These are phyloP conservation scores for Blastomyces percursus DNA, from an alignment of 2,329 filamentous ascomycete species.

Conservation along the genomic window DNA sequence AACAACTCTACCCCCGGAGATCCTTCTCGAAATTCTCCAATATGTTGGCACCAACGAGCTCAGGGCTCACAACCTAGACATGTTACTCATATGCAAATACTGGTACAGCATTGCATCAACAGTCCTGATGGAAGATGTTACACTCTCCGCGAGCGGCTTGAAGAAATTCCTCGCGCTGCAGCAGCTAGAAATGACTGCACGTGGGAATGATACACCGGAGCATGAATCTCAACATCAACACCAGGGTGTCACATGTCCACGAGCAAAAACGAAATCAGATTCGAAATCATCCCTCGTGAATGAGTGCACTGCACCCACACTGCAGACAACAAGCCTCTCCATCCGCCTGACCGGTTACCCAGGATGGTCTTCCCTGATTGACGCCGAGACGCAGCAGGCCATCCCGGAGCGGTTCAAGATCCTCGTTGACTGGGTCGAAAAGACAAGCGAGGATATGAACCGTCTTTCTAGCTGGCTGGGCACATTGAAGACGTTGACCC, in stretches of 20 bases:
- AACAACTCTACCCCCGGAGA: constrained; percentile 3
- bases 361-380: not conserved
- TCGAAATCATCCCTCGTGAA: not conserved
- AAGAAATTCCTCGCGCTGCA: constrained; percentile 4
- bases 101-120: constrained; percentile 4
- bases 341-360: not conserved
- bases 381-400: not conserved
- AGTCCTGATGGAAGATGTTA: constrained; percentile 6
- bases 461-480: not conserved
- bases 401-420: not conserved
- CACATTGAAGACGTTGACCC: not conserved
- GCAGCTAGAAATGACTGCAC: not conserved
- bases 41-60: constrained; percentile 3
- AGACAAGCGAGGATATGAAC: not conserved
- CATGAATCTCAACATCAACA: not conserved
- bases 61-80: not conserved
- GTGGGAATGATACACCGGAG: not conserved
- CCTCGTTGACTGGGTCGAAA: not conserved
- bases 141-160: constrained; percentile 1
- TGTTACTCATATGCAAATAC: constrained; percentile 3
- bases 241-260: not conserved
- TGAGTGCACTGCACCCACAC: not conserved
- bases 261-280: not conserved
- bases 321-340: not conserved
- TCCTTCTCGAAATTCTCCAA: constrained; percentile 3